A percentile compares a stretch with the other conserved stretches of the same genome.
These are phyloP conservation scores for Aspergillus sp. DNA, from an alignment of 2,329 filamentous ascomycete genomes.

Conservation along the genomic window DNA sequence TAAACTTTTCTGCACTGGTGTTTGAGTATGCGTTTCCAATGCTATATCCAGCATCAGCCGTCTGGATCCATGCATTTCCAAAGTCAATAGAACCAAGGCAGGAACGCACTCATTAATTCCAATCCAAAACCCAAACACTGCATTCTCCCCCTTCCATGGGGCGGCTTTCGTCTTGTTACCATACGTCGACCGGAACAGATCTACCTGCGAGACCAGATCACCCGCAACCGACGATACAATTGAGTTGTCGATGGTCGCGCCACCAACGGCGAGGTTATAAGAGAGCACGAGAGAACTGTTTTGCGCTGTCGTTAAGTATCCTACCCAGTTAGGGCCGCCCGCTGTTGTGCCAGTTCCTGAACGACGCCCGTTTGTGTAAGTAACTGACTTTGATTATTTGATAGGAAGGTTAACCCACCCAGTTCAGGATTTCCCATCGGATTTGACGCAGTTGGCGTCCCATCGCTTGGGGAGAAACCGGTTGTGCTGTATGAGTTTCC, in stretches of 20 bases:
- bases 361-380: not conserved
- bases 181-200: slow-evolving; percentile 37
- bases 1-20: slow-evolving; percentile 19
- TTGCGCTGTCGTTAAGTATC: slow-evolving; percentile 40
- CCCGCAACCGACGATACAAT: slow-evolving; percentile 46
- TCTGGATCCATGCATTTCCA: not conserved
- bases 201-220: slow-evolving; percentile 44
- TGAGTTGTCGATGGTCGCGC: slow-evolving; percentile 45
- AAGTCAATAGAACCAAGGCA: not conserved
- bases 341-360: slow-evolving; percentile 44
- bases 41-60: slow-evolving; percentile 8
- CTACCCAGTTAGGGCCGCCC: slow-evolving; percentile 48
- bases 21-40: slow-evolving; percentile 24
- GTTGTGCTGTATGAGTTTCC: slow-evolving; percentile 55
- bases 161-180: slow-evolving; percentile 21
- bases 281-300: slow-evolving; percentile 42
- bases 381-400: not conserved
- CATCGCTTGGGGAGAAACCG: slow-evolving; percentile 47
- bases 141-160: slow-evolving; percentile 18
- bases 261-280: slow-evolving; percentile 50
- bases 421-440: slow-evolving; percentile 53
- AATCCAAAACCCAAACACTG: slow-evolving; percentile 28
- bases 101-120: slow-evolving; percentile 23
- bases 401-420: slow-evolving; percentile 8
- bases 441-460: slow-evolving; percentile 46